phyloP scores from a whole-genome alignment of 192 early-diverging fungal species.

The Linnemannia hyalina region DNA sequence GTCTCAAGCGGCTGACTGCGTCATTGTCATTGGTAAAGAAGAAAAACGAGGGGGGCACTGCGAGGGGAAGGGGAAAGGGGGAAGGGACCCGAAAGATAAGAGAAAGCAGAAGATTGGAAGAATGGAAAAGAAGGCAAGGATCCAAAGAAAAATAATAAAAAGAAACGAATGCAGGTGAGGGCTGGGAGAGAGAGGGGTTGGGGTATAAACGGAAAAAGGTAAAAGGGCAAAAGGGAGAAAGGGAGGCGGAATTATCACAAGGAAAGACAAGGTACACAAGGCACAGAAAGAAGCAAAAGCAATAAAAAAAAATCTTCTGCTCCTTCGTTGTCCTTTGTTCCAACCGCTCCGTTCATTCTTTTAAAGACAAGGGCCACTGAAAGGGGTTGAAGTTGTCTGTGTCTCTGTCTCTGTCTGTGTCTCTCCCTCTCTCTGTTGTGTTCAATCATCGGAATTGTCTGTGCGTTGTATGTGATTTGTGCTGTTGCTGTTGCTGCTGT shows the following conservation, averaged over 20 bases:
- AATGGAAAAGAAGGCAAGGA: background rate
- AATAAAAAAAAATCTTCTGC: background rate
- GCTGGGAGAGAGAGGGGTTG: background rate
- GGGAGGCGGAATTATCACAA: background rate
- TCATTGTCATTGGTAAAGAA: background rate
- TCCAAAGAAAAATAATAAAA: background rate
- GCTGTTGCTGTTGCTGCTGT: background rate
- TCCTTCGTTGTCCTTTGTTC: background rate
- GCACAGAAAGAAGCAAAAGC: background rate
- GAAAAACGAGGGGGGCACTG: background rate
- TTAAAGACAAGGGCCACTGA: background rate
- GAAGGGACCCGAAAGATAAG: constrained; percentile 9
- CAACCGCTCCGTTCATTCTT: background rate
- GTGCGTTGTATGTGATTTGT: too few relatives aligned
- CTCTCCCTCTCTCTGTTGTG: background rate
- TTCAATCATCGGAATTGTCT: too few relatives aligned
- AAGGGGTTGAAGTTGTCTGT: too few relatives aligned
- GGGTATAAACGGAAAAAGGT: background rate
- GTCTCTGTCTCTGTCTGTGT: background rate
- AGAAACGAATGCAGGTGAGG: background rate
- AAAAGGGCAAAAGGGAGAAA: constrained; percentile 13
- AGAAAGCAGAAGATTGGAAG: background rate
- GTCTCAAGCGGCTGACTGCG: background rate
- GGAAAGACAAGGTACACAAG: background rate
- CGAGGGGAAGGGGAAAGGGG: background rate